Evolutionary conservation across 2,329 filamentous ascomycete genomes (phyloP).

Genomic region (Periconia sp.): DNA sequence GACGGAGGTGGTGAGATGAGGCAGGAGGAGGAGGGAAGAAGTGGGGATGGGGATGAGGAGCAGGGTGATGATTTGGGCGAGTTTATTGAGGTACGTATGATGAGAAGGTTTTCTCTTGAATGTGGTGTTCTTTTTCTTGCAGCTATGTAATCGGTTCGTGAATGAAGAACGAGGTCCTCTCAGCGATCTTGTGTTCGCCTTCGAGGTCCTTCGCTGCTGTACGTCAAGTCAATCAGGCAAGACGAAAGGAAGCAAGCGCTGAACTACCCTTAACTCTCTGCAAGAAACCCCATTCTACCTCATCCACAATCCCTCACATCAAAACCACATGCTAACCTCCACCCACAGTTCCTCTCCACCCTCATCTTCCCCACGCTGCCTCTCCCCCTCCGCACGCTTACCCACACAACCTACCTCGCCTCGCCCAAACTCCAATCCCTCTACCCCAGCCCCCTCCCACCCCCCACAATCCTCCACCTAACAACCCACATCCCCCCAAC

Average conservation of each 20-base stretch:
- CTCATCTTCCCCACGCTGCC: slow-evolving; percentile 71
- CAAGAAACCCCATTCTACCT: too few relatives aligned
- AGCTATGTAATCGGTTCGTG: not conserved
- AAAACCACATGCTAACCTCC: not conserved
- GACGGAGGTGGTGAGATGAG: too few relatives aligned
- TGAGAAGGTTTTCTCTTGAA: not conserved
- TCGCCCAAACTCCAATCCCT: slow-evolving; percentile 52
- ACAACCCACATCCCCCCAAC: slow-evolving; percentile 57
- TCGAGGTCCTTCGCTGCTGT: too few relatives aligned
- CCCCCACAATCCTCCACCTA: slow-evolving; percentile 53
- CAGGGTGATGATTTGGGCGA: slow-evolving; percentile 68
- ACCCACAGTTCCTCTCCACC: slow-evolving; percentile 64
- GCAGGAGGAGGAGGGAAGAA: slow-evolving; percentile 13
- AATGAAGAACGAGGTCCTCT: slow-evolving; percentile 51
- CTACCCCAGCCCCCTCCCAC: slow-evolving; percentile 61
- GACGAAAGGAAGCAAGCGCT: too few relatives aligned
- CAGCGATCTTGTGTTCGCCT: not conserved
- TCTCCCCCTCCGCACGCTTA: slow-evolving; percentile 59
- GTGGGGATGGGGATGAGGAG: slow-evolving; percentile 3
- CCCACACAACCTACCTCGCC: slow-evolving; percentile 59
- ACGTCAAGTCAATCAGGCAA: too few relatives aligned
- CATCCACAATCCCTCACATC: too few relatives aligned
- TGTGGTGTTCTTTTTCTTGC: not conserved
- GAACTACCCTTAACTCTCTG: too few relatives aligned
- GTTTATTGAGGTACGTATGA: slow-evolving; percentile 66